Base-by-base conservation (phyloP, 768 basidiomycete genomes). In the Kwoniella sp. region DNA sequence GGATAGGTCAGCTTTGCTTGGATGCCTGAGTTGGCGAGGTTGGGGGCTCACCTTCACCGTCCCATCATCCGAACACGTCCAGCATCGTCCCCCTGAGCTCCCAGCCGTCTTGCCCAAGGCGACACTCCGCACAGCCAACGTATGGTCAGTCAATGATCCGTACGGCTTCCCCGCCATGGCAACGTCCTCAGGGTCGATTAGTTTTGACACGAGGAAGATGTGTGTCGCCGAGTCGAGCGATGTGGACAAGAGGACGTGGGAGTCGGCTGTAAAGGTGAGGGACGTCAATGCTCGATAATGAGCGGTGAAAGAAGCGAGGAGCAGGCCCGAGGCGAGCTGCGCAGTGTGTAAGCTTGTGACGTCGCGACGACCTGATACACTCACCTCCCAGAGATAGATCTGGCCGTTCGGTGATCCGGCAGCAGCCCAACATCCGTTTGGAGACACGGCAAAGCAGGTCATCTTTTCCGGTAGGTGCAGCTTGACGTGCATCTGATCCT, bases 341-440 rank as follows among this genome's bases (percentile, higher is more conserved):
- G 48, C 20, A 20, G 9, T 23, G 10, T 6, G 3, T 50, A 12
- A 40, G 49, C 28, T 39, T 3, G 19, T 37, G 11, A 25, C 12
- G 32, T 48, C 15, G 20, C 8, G 46, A 48, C 9, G 5, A 23
- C 15, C 12, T 20, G 48, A 19, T 9, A n/a, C 27, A 80, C 84
- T 64, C 60, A 85, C 91, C 87, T 96, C 92, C 95, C 95, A 99
- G 1, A 99, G 76, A 68, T 92, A 92, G 63, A 98, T 81, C 46
- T 91, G 83, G 26, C 95, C 95, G 65, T 87, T 84, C 3, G 81
- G 74, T 0, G 90, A 92, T 27, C 91, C 95, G 22, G 87, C 92
- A 0, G 88, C 91, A 63, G 88, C 90, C 62, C 84, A 87, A 29
- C 77, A 75, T 3, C 90, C 91, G 39, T 77, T 78, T 15, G 78